Evolutionary conservation across 2,329 filamentous ascomycete species (phyloP), one percentile per base, ranked within the genome.

Genomic region (Beauveria brongniartii): DNA sequence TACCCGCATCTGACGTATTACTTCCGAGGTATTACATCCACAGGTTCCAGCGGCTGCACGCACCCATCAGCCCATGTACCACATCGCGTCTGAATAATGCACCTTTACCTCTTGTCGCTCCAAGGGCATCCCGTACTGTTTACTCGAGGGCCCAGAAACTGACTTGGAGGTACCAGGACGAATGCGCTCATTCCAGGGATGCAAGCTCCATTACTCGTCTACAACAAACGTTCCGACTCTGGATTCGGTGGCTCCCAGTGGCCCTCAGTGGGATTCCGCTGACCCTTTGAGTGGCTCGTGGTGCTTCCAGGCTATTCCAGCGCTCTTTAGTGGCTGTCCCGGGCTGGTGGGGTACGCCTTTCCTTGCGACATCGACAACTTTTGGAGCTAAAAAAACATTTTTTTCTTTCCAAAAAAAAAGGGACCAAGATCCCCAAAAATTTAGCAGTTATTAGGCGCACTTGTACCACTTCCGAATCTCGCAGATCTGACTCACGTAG

Each of bases 401-500:
- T 37, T 34, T 37, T 37, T 34, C 30, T 47, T 46, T 24, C 24
- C 14, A 9, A 22, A 44, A 51, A 58, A 51, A 40, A 52, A 34
- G 12, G 34, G 34, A 37, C 12, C 14, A 37, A 6, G 6, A 14
- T 16, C 34, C 34, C 30, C 34, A 2, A 16, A 37, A 37, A 37
- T 6, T 16, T 37, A 37, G 34, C 34, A 37, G 30, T 55, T 44
- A 55, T 28, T 59, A 44, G 37, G 18, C 37, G 24, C 34, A 24
- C 46, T 20, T 18, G 24, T 22, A 34, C 30, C 16, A 14, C 22
- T 26, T 43, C 57, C 57, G 57, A 59, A 53, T 2, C 41, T 59
- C 57, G 57, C 57, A 59, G 57, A 59, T 59, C 57, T 59, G 57
- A 59, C 57, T 59, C 57, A 59, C 50, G 57, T 47, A 53, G 40